Evolutionary conservation across 805 yeast genomes (phyloP).

Genomic region (Candida adriatica): DNA sequence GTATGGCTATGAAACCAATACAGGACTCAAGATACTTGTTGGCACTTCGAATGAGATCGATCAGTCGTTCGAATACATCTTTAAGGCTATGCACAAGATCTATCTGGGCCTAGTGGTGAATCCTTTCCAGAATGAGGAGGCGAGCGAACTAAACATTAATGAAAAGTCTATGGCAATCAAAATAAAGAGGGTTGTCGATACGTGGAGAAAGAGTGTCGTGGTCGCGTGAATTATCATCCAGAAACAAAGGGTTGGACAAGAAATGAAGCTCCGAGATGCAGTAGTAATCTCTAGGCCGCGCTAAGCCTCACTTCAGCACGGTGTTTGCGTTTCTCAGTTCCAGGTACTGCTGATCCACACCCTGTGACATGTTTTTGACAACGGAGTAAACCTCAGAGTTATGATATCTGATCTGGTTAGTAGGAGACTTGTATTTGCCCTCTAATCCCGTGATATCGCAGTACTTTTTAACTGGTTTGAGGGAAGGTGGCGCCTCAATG

Average conservation of each 20-base stretch:
- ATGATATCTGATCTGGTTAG: constrained; percentile 69
- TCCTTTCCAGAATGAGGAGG: constrained; percentile 42
- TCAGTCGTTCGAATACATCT: constrained; percentile 19
- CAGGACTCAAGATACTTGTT: constrained; percentile 59
- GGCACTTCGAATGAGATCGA: constrained; percentile 39
- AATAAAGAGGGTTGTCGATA: constrained; percentile 9
- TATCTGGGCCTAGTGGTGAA: constrained; percentile 54
- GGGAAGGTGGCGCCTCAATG: constrained; percentile 80
- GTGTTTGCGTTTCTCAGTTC: constrained; percentile 86
- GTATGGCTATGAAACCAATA: constrained; percentile 62
- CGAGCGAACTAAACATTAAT: constrained; percentile 19
- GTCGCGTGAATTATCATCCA: neutral
- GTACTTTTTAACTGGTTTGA: constrained; percentile 73
- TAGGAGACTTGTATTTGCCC: constrained; percentile 69
- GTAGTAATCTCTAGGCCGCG: no score
- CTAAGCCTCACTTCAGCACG: constrained; percentile 32
- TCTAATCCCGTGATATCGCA: constrained; percentile 92
- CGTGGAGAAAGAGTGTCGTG: constrained; percentile 4
- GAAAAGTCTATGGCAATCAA: constrained; percentile 14
- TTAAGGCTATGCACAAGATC: constrained; percentile 42
- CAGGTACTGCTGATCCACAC: constrained; percentile 89
- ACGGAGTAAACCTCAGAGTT: constrained; percentile 78
- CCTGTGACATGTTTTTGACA: constrained; percentile 75
- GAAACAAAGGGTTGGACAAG: no score
- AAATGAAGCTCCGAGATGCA: no score